Percentiles rank a stretch among this genome's conserved stretches.
Evolutionary conservation across 1,139 yeast species (phyloP).

Genomic region (Schizosaccharomyces versatilis): DNA sequence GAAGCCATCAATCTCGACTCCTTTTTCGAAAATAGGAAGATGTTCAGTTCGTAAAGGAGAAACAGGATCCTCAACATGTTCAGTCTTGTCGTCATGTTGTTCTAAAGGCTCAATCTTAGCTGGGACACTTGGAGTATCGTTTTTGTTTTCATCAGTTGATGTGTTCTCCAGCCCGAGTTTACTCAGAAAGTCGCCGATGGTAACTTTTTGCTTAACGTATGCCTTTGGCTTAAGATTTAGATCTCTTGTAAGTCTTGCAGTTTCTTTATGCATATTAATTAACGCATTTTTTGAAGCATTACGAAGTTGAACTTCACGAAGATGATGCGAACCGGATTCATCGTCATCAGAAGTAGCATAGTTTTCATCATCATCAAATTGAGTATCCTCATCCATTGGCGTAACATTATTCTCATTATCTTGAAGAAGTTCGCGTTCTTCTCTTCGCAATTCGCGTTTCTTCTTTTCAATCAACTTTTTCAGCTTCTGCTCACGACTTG

Average conservation of each 20-base stretch:
- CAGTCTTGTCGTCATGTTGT: neutral
- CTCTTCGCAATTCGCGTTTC: neutral
- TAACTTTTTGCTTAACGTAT: constrained; percentile 13
- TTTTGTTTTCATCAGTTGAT: neutral
- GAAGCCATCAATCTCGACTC: neutral
- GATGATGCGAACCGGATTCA: too few relatives aligned
- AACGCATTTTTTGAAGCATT: constrained; percentile 16
- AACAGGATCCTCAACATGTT: neutral
- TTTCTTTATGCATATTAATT: constrained; percentile 18
- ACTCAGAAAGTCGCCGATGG: constrained; percentile 15
- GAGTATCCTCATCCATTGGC: too few relatives aligned
- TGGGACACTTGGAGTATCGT: neutral
- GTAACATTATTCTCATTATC: neutral
- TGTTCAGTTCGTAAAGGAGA: too few relatives aligned
- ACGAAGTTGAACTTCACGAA: neutral
- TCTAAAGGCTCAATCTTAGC: neutral
- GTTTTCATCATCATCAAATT: too few relatives aligned
- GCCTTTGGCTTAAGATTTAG: constrained; percentile 17
- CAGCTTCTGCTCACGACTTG: neutral
- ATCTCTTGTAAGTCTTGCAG: constrained; percentile 17
- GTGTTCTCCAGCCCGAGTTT: constrained; percentile 5
- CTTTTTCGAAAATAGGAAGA: too few relatives aligned
- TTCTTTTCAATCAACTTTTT: constrained; percentile 1
- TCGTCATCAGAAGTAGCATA: too few relatives aligned
- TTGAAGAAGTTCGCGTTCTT: neutral